These are phyloP conservation scores for Acanthamoeba castellanii DNA, from an alignment of 208 protist species.

Conservation along the genomic window DNA sequence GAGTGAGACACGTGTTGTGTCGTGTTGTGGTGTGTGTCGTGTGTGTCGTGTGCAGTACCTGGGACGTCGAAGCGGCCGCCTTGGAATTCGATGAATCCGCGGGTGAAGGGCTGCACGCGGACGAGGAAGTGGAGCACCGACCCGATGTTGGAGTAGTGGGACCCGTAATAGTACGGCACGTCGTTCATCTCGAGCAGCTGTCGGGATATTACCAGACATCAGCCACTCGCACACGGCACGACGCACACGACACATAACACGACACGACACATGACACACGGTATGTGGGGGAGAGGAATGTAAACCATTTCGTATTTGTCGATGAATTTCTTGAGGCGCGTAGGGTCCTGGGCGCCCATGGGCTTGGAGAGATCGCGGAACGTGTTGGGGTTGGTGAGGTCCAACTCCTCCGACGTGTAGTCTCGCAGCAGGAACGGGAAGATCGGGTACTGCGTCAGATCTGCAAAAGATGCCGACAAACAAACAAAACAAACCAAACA, in stretches of 20 bases:
- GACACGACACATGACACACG: background rate
- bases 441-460: constrained; percentile 99
- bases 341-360: constrained; percentile 94
- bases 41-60: background rate
- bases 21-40: too few species aligned
- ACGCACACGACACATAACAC: too few species aligned
- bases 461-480: too few species aligned
- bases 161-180: constrained; percentile 96
- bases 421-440: constrained; percentile 98
- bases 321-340: constrained; percentile 65
- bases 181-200: constrained; percentile 63
- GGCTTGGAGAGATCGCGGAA: constrained; percentile 96
- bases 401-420: constrained; percentile 94
- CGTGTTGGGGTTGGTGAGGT: constrained; percentile 90
- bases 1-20: too few species aligned
- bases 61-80: constrained; percentile 97
- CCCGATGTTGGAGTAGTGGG: constrained; percentile 97
- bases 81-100: background rate
- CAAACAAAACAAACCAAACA: too few species aligned
- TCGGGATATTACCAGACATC: too few species aligned
- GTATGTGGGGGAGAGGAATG: too few species aligned
- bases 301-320: constrained; percentile 66
- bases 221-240: too few species aligned
- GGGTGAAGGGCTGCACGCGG: constrained; percentile 98
- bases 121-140: constrained; percentile 97